Conservation (phyloP, 352 stramenopile species). For the Phytophthora sp. region DNA sequence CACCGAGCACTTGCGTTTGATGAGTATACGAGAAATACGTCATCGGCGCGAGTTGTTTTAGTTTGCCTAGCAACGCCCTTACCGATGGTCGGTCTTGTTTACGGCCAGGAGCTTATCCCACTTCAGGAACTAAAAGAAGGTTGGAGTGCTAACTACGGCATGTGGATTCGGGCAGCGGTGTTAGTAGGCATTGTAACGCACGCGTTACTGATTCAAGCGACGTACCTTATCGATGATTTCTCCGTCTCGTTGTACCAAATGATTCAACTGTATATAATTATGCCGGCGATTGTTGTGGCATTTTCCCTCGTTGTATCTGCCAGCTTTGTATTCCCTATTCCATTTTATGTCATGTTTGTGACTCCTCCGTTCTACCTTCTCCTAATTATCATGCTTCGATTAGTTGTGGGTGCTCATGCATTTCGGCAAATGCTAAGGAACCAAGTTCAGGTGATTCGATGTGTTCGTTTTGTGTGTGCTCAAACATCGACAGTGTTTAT, state of each 20-base stretch:
- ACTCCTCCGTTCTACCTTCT: not conserved
- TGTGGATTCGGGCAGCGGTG: slow-evolving; percentile 11
- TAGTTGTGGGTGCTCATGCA: not conserved
- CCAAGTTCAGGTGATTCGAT: not conserved
- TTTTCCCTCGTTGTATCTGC: not conserved
- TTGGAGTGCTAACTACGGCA: slow-evolving; percentile 15
- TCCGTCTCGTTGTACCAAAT: not conserved
- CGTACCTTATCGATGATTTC: slow-evolving; percentile 5
- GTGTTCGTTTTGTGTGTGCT: slow-evolving; percentile 7
- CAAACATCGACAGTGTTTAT: slow-evolving; percentile 6
- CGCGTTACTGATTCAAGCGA: not conserved
- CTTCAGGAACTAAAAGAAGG: slow-evolving; percentile 3
- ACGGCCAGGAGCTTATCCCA: slow-evolving; percentile 2
- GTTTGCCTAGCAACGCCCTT: slow-evolving; percentile 7
- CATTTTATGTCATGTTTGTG: slow-evolving; percentile 6
- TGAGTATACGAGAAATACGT: slow-evolving; percentile 8
- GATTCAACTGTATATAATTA: not conserved
- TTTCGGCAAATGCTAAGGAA: slow-evolving; percentile 6
- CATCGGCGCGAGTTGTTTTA: not conserved
- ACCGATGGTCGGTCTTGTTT: slow-evolving; percentile 4
- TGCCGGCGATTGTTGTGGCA: not conserved
- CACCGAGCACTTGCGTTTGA: slow-evolving; percentile 8
- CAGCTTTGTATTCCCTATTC: slow-evolving; percentile 2
- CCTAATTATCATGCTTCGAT: slow-evolving; percentile 4
- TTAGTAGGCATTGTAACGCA: slow-evolving; percentile 1